Evolutionary conservation across 2,329 filamentous ascomycete genomes (phyloP).

Genomic region (Xylariaceae sp.): DNA sequence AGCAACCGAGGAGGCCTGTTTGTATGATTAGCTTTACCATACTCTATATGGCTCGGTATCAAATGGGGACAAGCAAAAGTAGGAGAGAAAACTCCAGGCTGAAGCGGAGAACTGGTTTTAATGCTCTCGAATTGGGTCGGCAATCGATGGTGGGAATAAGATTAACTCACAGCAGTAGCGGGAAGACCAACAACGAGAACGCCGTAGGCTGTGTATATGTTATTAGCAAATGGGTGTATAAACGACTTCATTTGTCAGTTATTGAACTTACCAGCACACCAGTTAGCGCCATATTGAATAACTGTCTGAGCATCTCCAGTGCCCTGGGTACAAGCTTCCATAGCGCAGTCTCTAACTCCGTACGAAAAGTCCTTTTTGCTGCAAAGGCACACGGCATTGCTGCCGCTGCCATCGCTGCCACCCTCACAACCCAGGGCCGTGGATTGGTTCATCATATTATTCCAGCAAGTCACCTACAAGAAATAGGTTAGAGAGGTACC

Average conservation of each 20-base stretch:
- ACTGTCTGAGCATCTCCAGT: slow-evolving; percentile 27
- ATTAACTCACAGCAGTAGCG: slow-evolving; percentile 21
- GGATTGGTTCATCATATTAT: slow-evolving; percentile 57
- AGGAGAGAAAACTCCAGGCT: no score
- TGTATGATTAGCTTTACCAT: slow-evolving; percentile 22
- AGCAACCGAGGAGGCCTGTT: slow-evolving; percentile 14
- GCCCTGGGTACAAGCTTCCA: slow-evolving; percentile 31
- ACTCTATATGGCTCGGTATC: no score
- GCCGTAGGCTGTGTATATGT: slow-evolving; percentile 28
- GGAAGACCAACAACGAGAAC: slow-evolving; percentile 27
- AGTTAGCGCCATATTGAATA: slow-evolving; percentile 38
- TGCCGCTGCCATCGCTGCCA: slow-evolving; percentile 35
- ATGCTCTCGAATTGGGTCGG: background rate
- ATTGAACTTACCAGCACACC: slow-evolving; percentile 38
- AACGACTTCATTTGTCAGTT: background rate
- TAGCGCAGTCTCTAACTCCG: slow-evolving; percentile 45
- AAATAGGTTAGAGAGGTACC: slow-evolving; percentile 3
- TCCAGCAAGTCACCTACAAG: slow-evolving; percentile 53
- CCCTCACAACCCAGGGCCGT: slow-evolving; percentile 51
- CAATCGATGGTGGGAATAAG: background rate
- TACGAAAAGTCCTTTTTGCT: slow-evolving; percentile 46
- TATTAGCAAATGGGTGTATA: slow-evolving; percentile 12
- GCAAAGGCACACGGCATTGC: slow-evolving; percentile 50
- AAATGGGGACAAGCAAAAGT: no score
- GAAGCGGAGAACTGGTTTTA: background rate